Percentiles rank a stretch among this genome's conserved stretches.
These are phyloP conservation scores for Schoenoplectus tabernaemontani DNA, from an alignment of 202 grass and related monocot species.

Conservation along the genomic window DNA sequence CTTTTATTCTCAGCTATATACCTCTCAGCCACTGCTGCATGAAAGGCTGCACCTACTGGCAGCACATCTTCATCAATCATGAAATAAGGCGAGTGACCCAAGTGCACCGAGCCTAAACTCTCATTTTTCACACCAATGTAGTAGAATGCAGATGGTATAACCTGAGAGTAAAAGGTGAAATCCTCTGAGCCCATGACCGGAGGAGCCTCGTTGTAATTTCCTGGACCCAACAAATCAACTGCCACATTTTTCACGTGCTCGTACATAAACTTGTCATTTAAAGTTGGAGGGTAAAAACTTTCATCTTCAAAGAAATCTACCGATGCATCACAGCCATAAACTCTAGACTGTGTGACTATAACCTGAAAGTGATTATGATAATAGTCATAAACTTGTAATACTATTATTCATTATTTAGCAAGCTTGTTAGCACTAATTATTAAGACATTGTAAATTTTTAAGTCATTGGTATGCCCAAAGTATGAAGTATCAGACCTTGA, in stretches of 20 bases:
- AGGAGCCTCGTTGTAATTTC: conserved; percentile 49
- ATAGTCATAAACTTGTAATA: too few species aligned
- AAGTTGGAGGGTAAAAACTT: conserved; percentile 88
- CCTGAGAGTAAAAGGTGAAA: conserved; percentile 92
- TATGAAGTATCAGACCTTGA: background rate
- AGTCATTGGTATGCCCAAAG: background rate
- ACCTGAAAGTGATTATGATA: conserved; percentile 29
- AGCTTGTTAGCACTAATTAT: background rate
- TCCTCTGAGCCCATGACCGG: conserved; percentile 90
- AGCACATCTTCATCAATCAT: conserved; percentile 90
- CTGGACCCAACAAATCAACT: conserved; percentile 32
- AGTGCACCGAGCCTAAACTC: conserved; percentile 59
- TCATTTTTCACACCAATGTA: conserved; percentile 90
- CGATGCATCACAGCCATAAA: conserved; percentile 50
- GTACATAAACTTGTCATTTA: conserved; percentile 70
- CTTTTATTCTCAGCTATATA: conserved; percentile 42
- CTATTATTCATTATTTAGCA: background rate
- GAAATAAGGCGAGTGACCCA: conserved; percentile 62
- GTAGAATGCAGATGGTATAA: conserved; percentile 62
- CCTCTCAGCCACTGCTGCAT: conserved; percentile 82
- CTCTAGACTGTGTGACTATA: conserved; percentile 52
- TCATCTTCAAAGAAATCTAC: conserved; percentile 91
- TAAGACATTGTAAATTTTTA: background rate
- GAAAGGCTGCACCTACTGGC: conserved; percentile 66
- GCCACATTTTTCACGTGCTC: conserved; percentile 46